Evolutionary conservation across 202 grass and related monocot genomes (phyloP).

Genomic region (Panicum virgatum): DNA sequence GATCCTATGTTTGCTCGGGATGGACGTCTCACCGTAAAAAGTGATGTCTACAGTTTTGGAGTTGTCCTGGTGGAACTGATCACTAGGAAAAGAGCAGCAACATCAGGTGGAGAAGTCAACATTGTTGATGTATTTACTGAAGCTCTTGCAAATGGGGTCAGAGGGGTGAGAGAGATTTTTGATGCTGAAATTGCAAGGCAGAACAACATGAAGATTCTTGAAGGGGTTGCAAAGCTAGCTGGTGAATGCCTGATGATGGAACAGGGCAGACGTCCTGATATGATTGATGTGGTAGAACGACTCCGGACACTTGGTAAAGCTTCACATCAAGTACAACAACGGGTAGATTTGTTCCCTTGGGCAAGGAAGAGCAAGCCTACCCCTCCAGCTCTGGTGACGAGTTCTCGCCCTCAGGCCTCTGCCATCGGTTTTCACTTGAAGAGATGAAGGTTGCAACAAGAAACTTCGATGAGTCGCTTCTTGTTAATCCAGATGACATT

Average conservation of each 20-base stretch:
- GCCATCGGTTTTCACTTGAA: constrained; percentile 37
- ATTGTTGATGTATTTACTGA: neutral
- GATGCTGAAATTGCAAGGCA: neutral
- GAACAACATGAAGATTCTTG: neutral
- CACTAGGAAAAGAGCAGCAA: neutral
- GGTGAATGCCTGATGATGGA: neutral
- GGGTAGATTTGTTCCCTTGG: neutral
- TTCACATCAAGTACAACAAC: neutral
- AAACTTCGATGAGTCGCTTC: constrained; percentile 45
- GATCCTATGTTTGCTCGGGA: neutral
- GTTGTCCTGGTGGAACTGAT: neutral
- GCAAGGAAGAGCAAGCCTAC: neutral
- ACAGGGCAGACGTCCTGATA: neutral
- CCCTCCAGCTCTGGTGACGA: neutral
- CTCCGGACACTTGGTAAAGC: neutral
- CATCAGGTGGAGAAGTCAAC: neutral
- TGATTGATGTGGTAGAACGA: neutral
- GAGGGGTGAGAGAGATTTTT: neutral
- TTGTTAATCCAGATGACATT: constrained; percentile 28
- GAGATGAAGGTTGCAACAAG: constrained; percentile 48
- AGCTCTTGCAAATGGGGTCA: neutral
- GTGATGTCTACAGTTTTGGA: constrained; percentile 17
- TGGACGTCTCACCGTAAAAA: neutral
- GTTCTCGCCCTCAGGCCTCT: neutral
- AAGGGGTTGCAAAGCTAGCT: neutral